Percentiles rank a stretch among this genome's conserved stretches.
Conservation (phyloP, 2,329 filamentous ascomycete genomes). For the Talaromyces albobiverticillius region DNA sequence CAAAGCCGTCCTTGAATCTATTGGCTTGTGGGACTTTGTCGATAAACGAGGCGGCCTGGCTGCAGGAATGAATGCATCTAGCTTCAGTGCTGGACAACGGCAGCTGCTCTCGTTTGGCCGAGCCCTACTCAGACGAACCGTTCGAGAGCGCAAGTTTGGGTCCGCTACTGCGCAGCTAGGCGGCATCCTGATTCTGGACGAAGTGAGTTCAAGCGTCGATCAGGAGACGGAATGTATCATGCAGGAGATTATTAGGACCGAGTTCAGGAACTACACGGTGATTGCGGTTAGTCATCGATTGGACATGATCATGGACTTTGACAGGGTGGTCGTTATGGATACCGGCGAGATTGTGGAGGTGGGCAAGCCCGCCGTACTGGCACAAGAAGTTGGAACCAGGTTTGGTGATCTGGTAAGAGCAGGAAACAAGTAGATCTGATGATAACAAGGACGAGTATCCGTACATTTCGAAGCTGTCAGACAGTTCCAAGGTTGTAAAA, state of each 20-base stretch:
- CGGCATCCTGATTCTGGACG: conserved; percentile 5
- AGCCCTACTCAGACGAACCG: conserved; percentile 46
- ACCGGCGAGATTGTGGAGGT: conserved; percentile 32
- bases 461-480: too few relatives aligned
- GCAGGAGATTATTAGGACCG: conserved; percentile 53
- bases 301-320: conserved; percentile 41
- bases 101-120: conserved; percentile 63
- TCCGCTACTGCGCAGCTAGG: background rate
- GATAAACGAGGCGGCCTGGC: conserved; percentile 38
- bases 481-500: too few relatives aligned
- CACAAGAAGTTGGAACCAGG: background rate
- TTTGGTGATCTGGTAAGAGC: conserved; percentile 5
- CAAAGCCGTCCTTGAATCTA: conserved; percentile 32
- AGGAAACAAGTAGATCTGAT: conserved; percentile 4
- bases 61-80: conserved; percentile 45
- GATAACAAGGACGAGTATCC: too few relatives aligned
- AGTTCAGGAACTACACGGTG: conserved; percentile 58
- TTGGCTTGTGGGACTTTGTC: conserved; percentile 36
- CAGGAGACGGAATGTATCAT: conserved; percentile 56
- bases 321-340: conserved; percentile 36
- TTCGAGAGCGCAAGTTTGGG: background rate
- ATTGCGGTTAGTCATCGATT: conserved; percentile 57
- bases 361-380: conserved; percentile 26
- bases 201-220: conserved; percentile 47
- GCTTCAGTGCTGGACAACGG: conserved; percentile 57